A percentile compares a stretch with the other conserved stretches of the same genome.
Conservation (phyloP, 495 filamentous ascomycete species). For the Daldinia decipiens region DNA sequence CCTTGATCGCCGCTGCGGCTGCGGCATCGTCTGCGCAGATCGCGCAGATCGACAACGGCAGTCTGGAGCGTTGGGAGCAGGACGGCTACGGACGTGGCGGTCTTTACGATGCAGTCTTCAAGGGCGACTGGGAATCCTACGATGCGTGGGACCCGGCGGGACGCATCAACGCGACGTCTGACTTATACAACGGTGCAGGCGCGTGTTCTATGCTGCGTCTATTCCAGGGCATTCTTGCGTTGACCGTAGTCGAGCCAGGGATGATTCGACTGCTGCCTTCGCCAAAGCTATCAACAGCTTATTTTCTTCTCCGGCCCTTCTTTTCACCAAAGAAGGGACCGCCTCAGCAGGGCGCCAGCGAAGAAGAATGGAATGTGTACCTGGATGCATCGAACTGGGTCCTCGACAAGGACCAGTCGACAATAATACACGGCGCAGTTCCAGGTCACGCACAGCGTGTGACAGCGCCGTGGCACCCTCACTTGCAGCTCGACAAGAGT, state of each 20-base stretch:
- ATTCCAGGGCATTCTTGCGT: conserved; percentile 88
- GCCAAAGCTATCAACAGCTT: conserved; percentile 82
- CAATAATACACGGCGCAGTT: conserved; percentile 80
- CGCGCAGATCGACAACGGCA: conserved; percentile 87
- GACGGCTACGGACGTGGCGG: conserved; percentile 76
- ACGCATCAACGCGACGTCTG: conserved; percentile 75
- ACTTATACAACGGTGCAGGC: conserved; percentile 88
- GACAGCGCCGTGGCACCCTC: conserved; percentile 78
- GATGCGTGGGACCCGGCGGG: conserved; percentile 86
- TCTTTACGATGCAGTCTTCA: conserved; percentile 79
- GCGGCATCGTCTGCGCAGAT: conserved; percentile 59
- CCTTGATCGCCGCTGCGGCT: conserved; percentile 56
- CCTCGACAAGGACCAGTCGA: conserved; percentile 57
- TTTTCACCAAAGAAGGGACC: conserved; percentile 68
- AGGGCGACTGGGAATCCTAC: conserved; percentile 85
- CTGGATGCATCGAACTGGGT: conserved; percentile 69
- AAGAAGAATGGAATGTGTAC: conserved; percentile 59
- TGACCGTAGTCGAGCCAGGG: conserved; percentile 81
- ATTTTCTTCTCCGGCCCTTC: conserved; percentile 88
- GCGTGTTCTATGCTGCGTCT: conserved; percentile 89
- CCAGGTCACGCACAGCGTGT: conserved; percentile 85
- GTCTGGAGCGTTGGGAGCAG: conserved; percentile 89
- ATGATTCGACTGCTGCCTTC: conserved; percentile 87
- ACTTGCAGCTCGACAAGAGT: conserved; percentile 74
- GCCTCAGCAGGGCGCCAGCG: conserved; percentile 49